Conservation (phyloP, 2,329 filamentous ascomycete species). For the Colletotrichum truncatum region DNA sequence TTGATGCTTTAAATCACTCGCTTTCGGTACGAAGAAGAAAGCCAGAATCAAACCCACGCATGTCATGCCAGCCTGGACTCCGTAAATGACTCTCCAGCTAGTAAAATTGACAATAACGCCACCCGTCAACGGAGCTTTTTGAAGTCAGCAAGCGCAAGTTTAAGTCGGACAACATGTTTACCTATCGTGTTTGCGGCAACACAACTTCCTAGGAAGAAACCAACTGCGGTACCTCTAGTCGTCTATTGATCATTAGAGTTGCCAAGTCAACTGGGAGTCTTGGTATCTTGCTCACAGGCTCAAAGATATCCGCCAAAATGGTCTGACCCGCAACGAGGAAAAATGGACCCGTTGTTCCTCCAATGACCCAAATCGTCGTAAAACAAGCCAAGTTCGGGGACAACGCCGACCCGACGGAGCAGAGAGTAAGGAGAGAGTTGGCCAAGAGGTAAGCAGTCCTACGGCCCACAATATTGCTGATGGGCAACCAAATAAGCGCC, state of each 20-base stretch:
- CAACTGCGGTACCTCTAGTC: slow-evolving; percentile 26
- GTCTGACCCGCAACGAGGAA: slow-evolving; percentile 30
- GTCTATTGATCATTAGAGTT: slow-evolving; percentile 14
- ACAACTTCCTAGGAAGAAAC: slow-evolving; percentile 30
- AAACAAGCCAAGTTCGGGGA: slow-evolving; percentile 76
- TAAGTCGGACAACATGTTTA: fast-evolving
- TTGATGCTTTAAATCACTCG: slow-evolving; percentile 64
- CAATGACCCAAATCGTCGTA: slow-evolving; percentile 32
- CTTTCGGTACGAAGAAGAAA: slow-evolving; percentile 72
- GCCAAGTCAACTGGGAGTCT: fast-evolving
- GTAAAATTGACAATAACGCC: slow-evolving; percentile 76
- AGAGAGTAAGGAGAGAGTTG: slow-evolving; percentile 70
- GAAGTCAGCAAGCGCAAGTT: neutral
- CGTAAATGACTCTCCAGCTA: slow-evolving; percentile 77
- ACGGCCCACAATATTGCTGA: slow-evolving; percentile 55
- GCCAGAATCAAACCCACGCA: slow-evolving; percentile 63
- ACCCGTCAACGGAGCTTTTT: slow-evolving; percentile 42
- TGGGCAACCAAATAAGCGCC: slow-evolving; percentile 76
- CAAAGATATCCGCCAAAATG: slow-evolving; percentile 31
- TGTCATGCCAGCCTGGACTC: slow-evolving; percentile 72
- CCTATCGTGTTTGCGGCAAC: slow-evolving; percentile 29
- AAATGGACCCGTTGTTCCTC: slow-evolving; percentile 26
- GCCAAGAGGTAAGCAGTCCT: slow-evolving; percentile 53
- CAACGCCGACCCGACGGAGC: slow-evolving; percentile 77
- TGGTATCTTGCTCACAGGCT: slow-evolving; percentile 4